phyloP scores from a whole-genome alignment of 345 rosid species.

The Eucalyptus victrix region DNA sequence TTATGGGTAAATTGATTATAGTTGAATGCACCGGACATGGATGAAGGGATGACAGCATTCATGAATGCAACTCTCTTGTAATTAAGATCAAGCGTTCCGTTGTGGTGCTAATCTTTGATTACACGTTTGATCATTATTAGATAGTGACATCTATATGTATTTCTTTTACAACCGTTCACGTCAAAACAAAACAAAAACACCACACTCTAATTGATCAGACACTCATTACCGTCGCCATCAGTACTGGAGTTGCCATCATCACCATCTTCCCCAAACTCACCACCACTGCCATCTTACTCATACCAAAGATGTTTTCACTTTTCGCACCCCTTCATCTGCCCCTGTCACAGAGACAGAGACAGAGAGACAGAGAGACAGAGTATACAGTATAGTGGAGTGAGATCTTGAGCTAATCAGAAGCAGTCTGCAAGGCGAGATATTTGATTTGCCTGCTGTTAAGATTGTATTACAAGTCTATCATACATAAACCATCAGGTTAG shows the following conservation, averaged over 20 bases:
- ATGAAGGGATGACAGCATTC: not conserved
- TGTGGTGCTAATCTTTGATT: not conserved
- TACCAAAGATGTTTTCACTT: not conserved
- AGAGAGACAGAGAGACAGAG: not conserved
- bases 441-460: not conserved
- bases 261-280: not conserved
- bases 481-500: not conserved
- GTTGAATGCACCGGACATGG: not conserved
- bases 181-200: not conserved
- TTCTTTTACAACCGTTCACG: not conserved
- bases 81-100: not conserved
- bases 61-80: not conserved
- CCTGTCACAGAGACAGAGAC: not conserved
- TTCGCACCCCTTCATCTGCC: not conserved
- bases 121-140: not conserved
- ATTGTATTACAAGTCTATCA: not conserved
- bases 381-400: not conserved
- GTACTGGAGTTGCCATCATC: not conserved
- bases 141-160: not conserved
- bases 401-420: not conserved
- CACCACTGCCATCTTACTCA: not conserved
- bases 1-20: not conserved
- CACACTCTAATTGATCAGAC: not conserved
- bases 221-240: not conserved
- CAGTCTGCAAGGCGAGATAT: not conserved